phyloP scores from a whole-genome alignment of 768 basidiomycete species.

The Lactarius pseudohatsudake region DNA sequence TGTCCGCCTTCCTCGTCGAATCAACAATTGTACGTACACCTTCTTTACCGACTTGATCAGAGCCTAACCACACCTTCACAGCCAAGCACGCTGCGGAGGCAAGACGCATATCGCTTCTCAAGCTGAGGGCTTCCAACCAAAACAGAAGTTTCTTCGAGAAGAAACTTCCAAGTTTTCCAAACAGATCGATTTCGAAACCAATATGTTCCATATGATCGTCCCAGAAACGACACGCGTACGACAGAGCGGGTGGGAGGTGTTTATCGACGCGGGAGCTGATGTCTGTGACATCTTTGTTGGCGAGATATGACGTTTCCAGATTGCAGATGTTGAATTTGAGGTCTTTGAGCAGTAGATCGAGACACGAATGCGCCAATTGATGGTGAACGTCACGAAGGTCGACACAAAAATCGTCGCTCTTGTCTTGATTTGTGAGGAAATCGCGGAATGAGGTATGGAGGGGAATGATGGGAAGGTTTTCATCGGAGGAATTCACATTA shows the following conservation, averaged over 20 bases:
- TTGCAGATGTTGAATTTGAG: slow-evolving; percentile 10
- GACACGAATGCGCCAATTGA: background rate
- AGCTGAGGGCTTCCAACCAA: background rate
- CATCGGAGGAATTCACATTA: background rate
- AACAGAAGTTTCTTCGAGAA: background rate
- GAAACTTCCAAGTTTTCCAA: background rate
- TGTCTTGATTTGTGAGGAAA: background rate
- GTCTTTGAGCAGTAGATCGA: background rate
- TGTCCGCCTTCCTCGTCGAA: background rate
- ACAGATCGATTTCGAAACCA: background rate
- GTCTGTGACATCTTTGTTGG: background rate
- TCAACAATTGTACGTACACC: background rate
- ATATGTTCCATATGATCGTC: background rate
- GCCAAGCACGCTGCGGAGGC: background rate
- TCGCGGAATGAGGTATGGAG: background rate
- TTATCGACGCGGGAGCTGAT: background rate
- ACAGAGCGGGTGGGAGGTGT: background rate
- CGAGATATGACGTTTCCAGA: slow-evolving; percentile 1
- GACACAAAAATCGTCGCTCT: background rate
- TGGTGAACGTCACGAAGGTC: background rate
- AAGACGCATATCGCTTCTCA: background rate
- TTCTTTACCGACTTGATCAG: background rate
- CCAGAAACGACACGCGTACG: slow-evolving; percentile 11
- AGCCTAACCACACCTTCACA: background rate
- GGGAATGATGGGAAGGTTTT: background rate